Percentiles rank a stretch among this genome's conserved stretches.
These are phyloP conservation scores for Penicillium paneum DNA, from an alignment of 2,329 filamentous ascomycete genomes.

Conservation along the genomic window DNA sequence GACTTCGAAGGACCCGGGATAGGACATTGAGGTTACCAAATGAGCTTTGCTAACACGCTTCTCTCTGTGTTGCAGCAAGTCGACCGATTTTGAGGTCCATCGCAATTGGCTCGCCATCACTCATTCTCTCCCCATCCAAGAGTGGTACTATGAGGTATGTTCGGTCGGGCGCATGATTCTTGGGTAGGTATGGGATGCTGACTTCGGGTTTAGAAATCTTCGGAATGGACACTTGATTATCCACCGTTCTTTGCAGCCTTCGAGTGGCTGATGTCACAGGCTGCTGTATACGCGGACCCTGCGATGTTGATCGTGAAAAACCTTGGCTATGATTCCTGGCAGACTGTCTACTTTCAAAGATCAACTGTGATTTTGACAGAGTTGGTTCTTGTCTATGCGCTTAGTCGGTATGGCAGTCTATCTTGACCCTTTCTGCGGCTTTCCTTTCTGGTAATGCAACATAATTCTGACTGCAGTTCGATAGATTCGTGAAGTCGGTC, in stretches of 20 bases:
- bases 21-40: background rate
- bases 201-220: conserved; percentile 64
- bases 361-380: conserved; percentile 84
- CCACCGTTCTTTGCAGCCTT: conserved; percentile 97
- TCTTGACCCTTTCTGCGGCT: background rate
- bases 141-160: conserved; percentile 87
- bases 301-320: conserved; percentile 78
- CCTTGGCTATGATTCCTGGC: conserved; percentile 83
- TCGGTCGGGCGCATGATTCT: background rate
- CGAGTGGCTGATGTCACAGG: conserved; percentile 85
- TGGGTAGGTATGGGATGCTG: background rate
- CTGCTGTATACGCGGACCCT: conserved; percentile 72
- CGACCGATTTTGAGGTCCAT: conserved; percentile 98
- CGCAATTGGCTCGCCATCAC: conserved; percentile 98
- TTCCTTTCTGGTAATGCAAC: background rate
- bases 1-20: background rate
- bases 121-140: conserved; percentile 75
- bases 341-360: conserved; percentile 90
- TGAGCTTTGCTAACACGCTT: conserved; percentile 1
- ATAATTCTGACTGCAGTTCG: background rate
- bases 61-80: conserved; percentile 64
- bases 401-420: conserved; percentile 61
- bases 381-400: conserved; percentile 75
- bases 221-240: conserved; percentile 99
- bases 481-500: conserved; percentile 71